phyloP scores from a whole-genome alignment of 2,329 filamentous ascomycete genomes.

The Lachnellula subtilissima region DNA sequence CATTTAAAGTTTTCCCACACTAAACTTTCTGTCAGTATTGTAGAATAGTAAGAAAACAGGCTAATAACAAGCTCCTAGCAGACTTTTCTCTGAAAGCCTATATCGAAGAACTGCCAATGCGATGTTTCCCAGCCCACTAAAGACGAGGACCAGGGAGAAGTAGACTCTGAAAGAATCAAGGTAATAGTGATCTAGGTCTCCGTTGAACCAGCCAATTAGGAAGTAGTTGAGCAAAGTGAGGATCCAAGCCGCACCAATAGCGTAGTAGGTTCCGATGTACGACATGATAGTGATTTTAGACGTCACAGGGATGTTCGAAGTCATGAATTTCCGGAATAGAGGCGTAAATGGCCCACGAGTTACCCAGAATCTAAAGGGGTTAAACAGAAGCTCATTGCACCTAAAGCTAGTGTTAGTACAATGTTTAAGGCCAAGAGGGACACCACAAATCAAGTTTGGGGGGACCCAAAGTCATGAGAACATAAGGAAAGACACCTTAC shows the following conservation, averaged over 20 bases:
- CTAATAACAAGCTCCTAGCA: constrained; percentile 36
- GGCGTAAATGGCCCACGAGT: constrained; percentile 59
- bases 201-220: constrained; percentile 65
- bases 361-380: constrained; percentile 59
- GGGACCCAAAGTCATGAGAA: no score
- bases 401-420: neutral
- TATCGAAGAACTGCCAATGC: constrained; percentile 56
- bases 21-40: constrained; percentile 31
- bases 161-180: constrained; percentile 61
- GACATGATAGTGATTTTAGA: constrained; percentile 68
- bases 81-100: constrained; percentile 49
- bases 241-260: constrained; percentile 61
- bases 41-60: constrained; percentile 32
- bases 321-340: constrained; percentile 56
- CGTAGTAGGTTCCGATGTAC: constrained; percentile 59
- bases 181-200: constrained; percentile 61
- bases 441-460: neutral
- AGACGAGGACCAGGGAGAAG: constrained; percentile 60
- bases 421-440: neutral
- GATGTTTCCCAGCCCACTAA: constrained; percentile 47
- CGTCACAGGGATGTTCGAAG: constrained; percentile 55
- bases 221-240: constrained; percentile 67
- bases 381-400: constrained; percentile 65
- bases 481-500: neutral
- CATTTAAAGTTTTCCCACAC: constrained; percentile 63